phyloP scores from a whole-genome alignment of 1,139 yeast species.

The Geotrichum cucujoidarum region DNA sequence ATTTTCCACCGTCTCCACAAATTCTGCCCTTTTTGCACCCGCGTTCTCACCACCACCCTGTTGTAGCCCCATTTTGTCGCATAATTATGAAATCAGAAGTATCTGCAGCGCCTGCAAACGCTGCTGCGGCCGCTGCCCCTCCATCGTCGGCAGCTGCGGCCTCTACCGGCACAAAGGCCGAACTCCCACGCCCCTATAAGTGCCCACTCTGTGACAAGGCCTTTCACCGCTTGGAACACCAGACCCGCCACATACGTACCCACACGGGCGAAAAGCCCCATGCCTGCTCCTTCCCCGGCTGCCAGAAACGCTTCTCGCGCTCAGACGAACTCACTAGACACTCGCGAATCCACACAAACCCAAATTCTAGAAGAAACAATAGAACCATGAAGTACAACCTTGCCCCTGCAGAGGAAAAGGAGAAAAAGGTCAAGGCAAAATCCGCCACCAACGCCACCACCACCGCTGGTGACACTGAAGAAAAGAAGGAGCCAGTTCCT shows the following conservation, averaged over 20 bases:
- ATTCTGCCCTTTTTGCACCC: too few relatives aligned
- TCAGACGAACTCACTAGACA: conserved; percentile 91
- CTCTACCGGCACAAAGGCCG: conserved; percentile 26
- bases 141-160: conserved; percentile 5
- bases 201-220: conserved; percentile 91
- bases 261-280: conserved; percentile 97
- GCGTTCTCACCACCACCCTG: too few relatives aligned
- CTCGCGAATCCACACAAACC: conserved; percentile 78
- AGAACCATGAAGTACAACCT: conserved; percentile 29
- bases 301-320: conserved; percentile 77
- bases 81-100: not conserved
- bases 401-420: conserved; percentile 30
- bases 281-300: conserved; percentile 80
- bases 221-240: conserved; percentile 88
- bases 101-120: not conserved
- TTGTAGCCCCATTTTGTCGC: too few relatives aligned
- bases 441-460: not conserved
- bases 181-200: conserved; percentile 67
- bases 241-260: conserved; percentile 87
- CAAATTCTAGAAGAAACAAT: conserved; percentile 55
- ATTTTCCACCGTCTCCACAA: too few relatives aligned
- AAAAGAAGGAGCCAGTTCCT: not conserved
- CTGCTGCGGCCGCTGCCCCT: not conserved
- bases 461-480: not conserved
- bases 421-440: not conserved